A percentile compares a stretch with the other conserved stretches of the same genome.
Evolutionary conservation across 805 yeast species (phyloP).

Genomic region (Lipomyces spencermartinsiae): DNA sequence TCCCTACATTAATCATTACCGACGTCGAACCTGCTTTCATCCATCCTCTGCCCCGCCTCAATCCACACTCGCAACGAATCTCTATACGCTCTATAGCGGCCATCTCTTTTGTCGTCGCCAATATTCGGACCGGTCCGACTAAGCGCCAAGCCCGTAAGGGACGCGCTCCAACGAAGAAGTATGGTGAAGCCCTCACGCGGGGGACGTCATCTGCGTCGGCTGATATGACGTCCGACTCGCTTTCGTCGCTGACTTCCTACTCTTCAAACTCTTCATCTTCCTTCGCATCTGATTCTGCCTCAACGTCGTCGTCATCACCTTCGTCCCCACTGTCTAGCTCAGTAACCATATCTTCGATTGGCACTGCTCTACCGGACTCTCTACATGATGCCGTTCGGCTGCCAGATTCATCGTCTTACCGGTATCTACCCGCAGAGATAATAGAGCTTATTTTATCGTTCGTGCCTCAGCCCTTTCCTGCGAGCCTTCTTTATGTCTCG

Average conservation of each 20-base stretch:
- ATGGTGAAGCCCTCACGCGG: conserved; percentile 25
- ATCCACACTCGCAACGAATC: neutral
- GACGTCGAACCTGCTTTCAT: neutral
- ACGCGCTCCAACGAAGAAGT: conserved; percentile 39
- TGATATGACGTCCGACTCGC: conserved; percentile 6
- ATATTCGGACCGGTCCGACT: conserved; percentile 38
- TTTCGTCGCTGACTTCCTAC: conserved; percentile 49
- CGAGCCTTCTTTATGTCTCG: conserved; percentile 51
- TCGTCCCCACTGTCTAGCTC: conserved; percentile 28
- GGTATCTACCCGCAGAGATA: conserved; percentile 71
- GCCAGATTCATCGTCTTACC: conserved; percentile 64
- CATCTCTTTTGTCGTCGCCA: conserved; percentile 22
- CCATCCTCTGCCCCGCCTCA: neutral
- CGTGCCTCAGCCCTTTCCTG: conserved; percentile 66
- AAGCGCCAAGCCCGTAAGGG: conserved; percentile 41
- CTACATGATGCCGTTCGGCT: conserved; percentile 45
- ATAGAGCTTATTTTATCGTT: conserved; percentile 77
- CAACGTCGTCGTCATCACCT: conserved; percentile 23
- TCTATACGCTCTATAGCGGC: conserved; percentile 6
- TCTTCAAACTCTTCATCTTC: conserved; percentile 40
- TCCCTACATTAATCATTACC: neutral
- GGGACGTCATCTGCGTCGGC: conserved; percentile 9
- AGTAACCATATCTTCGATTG: conserved; percentile 2
- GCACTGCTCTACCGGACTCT: conserved; percentile 13
- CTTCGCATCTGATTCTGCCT: conserved; percentile 5